Evolutionary conservation across 208 protist genomes (phyloP).

Genomic region (Leishmania gerbilli): DNA sequence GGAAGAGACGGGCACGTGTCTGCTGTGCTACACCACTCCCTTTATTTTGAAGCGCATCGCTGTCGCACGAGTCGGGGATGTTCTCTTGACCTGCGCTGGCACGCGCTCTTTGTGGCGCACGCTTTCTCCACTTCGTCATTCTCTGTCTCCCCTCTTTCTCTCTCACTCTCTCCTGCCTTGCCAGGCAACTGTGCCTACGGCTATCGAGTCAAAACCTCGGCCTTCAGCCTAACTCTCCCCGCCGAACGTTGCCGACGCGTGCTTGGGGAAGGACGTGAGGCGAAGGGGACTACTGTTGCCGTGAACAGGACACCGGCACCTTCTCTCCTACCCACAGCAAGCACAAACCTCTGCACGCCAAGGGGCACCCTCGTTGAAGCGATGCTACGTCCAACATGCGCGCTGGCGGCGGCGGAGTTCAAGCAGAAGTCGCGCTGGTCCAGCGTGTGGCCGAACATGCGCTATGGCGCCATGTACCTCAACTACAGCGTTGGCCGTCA

Average conservation of each 20-base stretch:
- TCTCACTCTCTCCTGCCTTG: not conserved
- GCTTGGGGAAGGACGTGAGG: not conserved
- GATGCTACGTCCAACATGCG: slow-evolving; percentile 42
- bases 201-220: not conserved
- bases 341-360: not conserved
- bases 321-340: not conserved
- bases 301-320: not conserved
- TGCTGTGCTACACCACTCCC: not conserved
- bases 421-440: slow-evolving; percentile 92
- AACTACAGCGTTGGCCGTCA: slow-evolving; percentile 79
- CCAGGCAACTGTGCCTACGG: not conserved
- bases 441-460: slow-evolving; percentile 90
- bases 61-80: not conserved
- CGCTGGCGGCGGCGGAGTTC: slow-evolving; percentile 81
- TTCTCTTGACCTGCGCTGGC: not conserved
- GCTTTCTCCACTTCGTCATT: not conserved
- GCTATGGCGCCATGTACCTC: slow-evolving; percentile 88
- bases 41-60: not conserved
- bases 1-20: not conserved
- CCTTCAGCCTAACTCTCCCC: not conserved
- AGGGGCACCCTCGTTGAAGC: not conserved
- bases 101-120: not conserved
- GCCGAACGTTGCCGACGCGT: not conserved
- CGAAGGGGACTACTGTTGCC: not conserved
- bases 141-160: not conserved